phyloP scores from a whole-genome alignment of 805 yeast species.

The Ascoidea tarda region DNA sequence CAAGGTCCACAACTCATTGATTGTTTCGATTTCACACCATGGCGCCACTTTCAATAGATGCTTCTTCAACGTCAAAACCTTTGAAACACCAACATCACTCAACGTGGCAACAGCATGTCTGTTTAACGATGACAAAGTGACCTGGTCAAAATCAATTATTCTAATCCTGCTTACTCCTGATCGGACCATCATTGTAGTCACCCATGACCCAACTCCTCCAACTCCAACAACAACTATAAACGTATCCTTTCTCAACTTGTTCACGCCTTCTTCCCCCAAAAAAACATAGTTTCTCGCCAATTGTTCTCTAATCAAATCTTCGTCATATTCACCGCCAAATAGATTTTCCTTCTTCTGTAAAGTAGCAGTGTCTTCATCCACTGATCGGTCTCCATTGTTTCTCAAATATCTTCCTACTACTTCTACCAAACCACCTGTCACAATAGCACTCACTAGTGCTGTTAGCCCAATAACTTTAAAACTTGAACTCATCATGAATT shows the following conservation, averaged over 20 bases:
- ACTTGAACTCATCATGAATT: no score
- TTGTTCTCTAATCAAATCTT: constrained; percentile 77
- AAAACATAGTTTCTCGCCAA: constrained; percentile 90
- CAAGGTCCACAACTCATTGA: constrained; percentile 64
- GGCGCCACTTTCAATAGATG: constrained; percentile 73
- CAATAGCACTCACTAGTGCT: no score
- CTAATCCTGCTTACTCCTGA: constrained; percentile 75
- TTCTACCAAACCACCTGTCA: no score
- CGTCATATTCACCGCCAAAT: constrained; percentile 24
- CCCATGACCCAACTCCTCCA: constrained; percentile 99
- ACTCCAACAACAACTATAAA: constrained; percentile 79
- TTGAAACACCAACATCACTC: constrained; percentile 83
- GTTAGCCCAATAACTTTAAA: no score
- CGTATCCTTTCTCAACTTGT: constrained; percentile 50
- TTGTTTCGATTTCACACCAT: constrained; percentile 77
- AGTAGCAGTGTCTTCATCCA: not conserved
- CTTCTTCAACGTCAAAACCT: constrained; percentile 66
- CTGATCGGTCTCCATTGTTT: no score
- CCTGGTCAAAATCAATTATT: constrained; percentile 92
- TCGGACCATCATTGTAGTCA: constrained; percentile 77
- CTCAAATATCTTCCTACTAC: no score
- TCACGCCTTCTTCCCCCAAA: constrained; percentile 75
- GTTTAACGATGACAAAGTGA: constrained; percentile 78
- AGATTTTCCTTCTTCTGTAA: not conserved
- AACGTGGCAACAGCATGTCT: constrained; percentile 92